These are phyloP conservation scores for Styphnolobium japonicum DNA, from an alignment of 306 rosid species.

Conservation along the genomic window DNA sequence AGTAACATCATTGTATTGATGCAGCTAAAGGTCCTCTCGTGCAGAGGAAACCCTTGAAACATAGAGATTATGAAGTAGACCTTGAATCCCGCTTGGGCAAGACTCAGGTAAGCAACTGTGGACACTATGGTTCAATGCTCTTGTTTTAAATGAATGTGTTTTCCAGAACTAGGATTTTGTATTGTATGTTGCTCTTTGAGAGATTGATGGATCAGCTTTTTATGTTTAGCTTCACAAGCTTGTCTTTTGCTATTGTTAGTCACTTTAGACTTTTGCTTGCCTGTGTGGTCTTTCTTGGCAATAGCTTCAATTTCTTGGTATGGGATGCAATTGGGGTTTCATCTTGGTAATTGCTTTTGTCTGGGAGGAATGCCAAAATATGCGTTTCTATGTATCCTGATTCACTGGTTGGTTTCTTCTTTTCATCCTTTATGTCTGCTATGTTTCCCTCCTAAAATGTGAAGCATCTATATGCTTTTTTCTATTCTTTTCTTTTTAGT, in stretches of 20 bases:
- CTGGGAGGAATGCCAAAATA: background rate
- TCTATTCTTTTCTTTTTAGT: background rate
- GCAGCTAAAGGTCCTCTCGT: slow-evolving; percentile 82
- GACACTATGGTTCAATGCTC: background rate
- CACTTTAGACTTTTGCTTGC: background rate
- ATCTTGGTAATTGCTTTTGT: background rate
- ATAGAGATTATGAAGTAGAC: slow-evolving; percentile 95
- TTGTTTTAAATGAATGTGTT: background rate
- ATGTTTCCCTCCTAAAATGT: too few species aligned
- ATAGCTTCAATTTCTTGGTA: background rate
- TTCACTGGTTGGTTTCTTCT: background rate
- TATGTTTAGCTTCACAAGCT: background rate
- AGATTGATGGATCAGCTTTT: background rate
- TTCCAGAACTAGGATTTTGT: background rate
- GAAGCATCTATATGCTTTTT: background rate
- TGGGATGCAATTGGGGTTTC: background rate
- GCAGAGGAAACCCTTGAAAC: slow-evolving; percentile 94
- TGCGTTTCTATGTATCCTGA: background rate
- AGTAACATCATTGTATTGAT: slow-evolving; percentile 13
- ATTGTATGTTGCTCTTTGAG: background rate
- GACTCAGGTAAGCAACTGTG: slow-evolving; percentile 59
- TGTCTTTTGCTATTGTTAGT: background rate
- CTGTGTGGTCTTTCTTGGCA: background rate
- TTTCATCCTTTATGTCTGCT: background rate
- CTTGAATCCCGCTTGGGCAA: slow-evolving; percentile 94